Base-by-base conservation (phyloP, 1,284 basidiomycete species). In the Boletus smithii region DNA sequence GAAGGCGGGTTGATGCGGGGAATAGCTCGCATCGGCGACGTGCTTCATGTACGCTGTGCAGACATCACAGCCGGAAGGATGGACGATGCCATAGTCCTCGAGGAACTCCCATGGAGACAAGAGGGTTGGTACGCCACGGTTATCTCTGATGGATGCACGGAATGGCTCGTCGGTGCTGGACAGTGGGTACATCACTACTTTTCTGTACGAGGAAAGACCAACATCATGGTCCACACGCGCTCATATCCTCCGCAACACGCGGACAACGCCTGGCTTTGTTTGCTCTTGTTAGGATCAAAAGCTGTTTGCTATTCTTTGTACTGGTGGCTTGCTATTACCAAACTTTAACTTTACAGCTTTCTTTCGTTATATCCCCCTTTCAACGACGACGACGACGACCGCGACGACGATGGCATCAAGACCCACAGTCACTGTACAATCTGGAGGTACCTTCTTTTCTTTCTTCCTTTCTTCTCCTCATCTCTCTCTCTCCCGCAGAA, bases 351-450 rank as follows among this genome's bases (percentile, higher is more conserved):
- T n/a, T n/a, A n/a, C n/a, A n/a, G n/a, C n/a, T n/a, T n/a, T n/a
- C n/a, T n/a, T n/a, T n/a, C n/a, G n/a, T 41, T 47, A 33, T 14
- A 44, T 18, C 26, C 14, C 29, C 8, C 7, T 20, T 3, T 42
- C 48, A 16, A 39, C 46, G 34, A 24, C 44, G n/a, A n/a, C n/a
- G n/a, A n/a, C n/a, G n/a, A 4, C 32, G 10, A 17, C 43, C 51
- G 61, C 57, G 46, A 59, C 58, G 59, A 54, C 70, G 60, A 93
- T 93, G 91, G 88, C 91, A 73, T 87, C 89, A 65, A 82, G 91
- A 74, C 91, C 91, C 57, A 93, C 88, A 69, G 88, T 95, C 63
- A 82, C 81, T 73, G 82, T 94, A 53, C 87, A 80, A 69, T 80
- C 84, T 53, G 90, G 89, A 73, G 85, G 85, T 85, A 59, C 47